Evolutionary conservation across 2,329 filamentous ascomycete species (phyloP).

Genomic region (Waltergamsia citrina): DNA sequence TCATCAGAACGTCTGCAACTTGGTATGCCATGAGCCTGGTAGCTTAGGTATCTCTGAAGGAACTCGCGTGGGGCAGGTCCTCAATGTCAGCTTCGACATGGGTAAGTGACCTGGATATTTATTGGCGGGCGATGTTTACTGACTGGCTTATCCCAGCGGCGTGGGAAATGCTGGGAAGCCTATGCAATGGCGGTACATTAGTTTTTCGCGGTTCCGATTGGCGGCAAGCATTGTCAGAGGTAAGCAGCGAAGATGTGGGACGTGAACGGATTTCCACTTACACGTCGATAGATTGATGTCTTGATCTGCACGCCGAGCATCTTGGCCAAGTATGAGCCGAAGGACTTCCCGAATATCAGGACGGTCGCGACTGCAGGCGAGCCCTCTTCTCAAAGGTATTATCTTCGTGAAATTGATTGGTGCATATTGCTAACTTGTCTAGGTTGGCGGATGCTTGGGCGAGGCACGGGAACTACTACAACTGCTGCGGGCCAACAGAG

Average conservation of each 20-base stretch:
- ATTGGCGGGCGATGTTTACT: neutral
- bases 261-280: too few relatives aligned
- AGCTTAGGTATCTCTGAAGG: conserved; percentile 39
- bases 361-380: conserved; percentile 46
- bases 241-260: neutral
- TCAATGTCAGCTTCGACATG: conserved; percentile 54
- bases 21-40: conserved; percentile 39
- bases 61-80: conserved; percentile 41
- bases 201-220: conserved; percentile 40
- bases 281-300: conserved; percentile 38
- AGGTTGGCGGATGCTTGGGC: conserved; percentile 48
- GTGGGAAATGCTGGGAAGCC: conserved; percentile 48
- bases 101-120: conserved; percentile 28
- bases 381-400: conserved; percentile 30
- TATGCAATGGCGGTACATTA: conserved; percentile 49
- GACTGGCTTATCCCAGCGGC: conserved; percentile 29
- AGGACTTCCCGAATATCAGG: conserved; percentile 39
- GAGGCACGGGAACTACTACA: conserved; percentile 36
- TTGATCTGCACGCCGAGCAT: conserved; percentile 48
- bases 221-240: conserved; percentile 28
- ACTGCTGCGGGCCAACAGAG: conserved; percentile 51
- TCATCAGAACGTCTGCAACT: conserved; percentile 44
- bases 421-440: neutral
- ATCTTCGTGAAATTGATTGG: neutral
- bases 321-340: conserved; percentile 36